phyloP scores from a whole-genome alignment of 306 rosid genomes.

The Chamaecrista fasciculata region DNA sequence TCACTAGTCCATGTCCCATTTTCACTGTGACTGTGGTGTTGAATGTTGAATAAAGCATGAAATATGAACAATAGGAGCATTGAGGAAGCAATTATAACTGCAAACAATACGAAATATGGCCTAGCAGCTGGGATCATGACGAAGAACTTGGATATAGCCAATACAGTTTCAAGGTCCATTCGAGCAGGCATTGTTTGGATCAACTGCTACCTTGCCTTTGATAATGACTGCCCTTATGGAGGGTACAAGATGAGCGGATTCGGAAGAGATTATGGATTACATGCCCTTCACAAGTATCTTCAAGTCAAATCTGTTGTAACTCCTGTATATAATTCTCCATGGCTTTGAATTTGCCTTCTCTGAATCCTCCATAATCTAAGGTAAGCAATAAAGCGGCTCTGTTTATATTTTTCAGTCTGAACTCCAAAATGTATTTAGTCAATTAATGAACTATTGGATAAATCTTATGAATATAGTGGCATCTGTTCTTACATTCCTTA shows the following conservation, averaged over 20 bases:
- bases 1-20: not conserved
- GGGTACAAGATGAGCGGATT: slow-evolving; percentile 89
- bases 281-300: slow-evolving; percentile 63
- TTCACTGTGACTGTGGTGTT: not conserved
- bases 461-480: no score
- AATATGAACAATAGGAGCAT: slow-evolving; percentile 45
- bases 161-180: slow-evolving; percentile 78
- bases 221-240: slow-evolving; percentile 65
- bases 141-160: slow-evolving; percentile 63
- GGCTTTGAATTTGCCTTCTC: slow-evolving; percentile 53
- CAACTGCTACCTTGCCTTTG: slow-evolving; percentile 74
- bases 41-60: slow-evolving; percentile 11
- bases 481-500: not conserved
- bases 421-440: not conserved
- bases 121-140: slow-evolving; percentile 84
- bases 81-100: slow-evolving; percentile 72
- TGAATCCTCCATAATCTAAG: not conserved
- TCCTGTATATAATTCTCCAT: slow-evolving; percentile 77
- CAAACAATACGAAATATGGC: slow-evolving; percentile 73
- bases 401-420: not conserved
- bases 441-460: no score
- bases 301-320: slow-evolving; percentile 77
- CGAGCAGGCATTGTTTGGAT: slow-evolving; percentile 82
- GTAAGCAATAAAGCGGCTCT: not conserved
- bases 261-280: slow-evolving; percentile 75